Evolutionary conservation across 2,329 filamentous ascomycete genomes (phyloP).

Genomic region (Colletotrichum scovillei): DNA sequence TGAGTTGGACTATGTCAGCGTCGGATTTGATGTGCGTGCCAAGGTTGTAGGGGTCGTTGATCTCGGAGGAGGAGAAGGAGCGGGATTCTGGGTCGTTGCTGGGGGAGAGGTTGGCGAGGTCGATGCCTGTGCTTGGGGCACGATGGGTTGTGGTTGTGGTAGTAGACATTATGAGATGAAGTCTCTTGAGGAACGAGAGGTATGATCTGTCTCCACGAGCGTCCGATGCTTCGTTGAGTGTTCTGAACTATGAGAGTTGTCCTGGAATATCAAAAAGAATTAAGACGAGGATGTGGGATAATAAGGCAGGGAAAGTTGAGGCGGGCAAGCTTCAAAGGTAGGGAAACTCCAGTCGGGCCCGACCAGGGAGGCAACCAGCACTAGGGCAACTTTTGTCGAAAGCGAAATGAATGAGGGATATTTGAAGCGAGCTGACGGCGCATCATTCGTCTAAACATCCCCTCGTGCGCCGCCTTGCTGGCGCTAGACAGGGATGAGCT

Average conservation of each 20-base stretch:
- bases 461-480: neutral
- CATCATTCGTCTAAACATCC: slow-evolving; percentile 2
- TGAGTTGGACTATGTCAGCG: slow-evolving; percentile 70
- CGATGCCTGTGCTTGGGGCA: slow-evolving; percentile 12
- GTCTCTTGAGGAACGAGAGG: rapidly evolving
- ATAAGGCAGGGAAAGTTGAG: slow-evolving; percentile 23
- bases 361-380: rapidly evolving
- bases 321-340: neutral
- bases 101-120: slow-evolving; percentile 3
- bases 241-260: neutral
- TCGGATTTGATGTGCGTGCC: slow-evolving; percentile 81
- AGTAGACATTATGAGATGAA: neutral
- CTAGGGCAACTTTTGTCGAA: slow-evolving; percentile 18
- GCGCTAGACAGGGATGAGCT: neutral
- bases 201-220: neutral
- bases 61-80: slow-evolving; percentile 26
- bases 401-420: slow-evolving; percentile 5
- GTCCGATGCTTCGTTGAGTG: neutral
- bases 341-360: slow-evolving; percentile 21
- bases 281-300: neutral
- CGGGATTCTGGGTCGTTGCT: slow-evolving; percentile 29
- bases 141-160: neutral
- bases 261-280: neutral
- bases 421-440: slow-evolving; percentile 18
- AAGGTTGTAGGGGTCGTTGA: slow-evolving; percentile 84